Percentiles rank a stretch among this genome's conserved stretches.
Evolutionary conservation across 129 eudicot species (phyloP).

Genomic region (Tanacetum coccineum): DNA sequence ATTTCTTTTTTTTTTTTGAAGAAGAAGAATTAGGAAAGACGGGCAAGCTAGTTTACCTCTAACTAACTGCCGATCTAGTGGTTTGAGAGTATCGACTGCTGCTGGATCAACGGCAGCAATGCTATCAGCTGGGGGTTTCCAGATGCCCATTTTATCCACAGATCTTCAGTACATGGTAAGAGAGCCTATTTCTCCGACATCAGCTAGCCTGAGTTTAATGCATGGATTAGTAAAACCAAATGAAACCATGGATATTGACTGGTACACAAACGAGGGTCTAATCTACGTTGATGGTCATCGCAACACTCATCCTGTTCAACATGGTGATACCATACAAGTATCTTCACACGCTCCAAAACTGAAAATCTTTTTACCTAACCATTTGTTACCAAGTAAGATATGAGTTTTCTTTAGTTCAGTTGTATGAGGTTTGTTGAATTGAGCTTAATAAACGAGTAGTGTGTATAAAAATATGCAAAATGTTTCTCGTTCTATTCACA

Average conservation of each 20-base stretch:
- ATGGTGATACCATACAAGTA: slow-evolving; percentile 61
- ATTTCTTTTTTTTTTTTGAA: not conserved
- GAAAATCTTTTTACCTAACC: slow-evolving; percentile 61
- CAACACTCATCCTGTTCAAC: slow-evolving; percentile 41
- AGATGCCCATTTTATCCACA: slow-evolving; percentile 70
- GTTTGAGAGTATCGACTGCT: slow-evolving; percentile 87
- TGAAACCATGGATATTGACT: slow-evolving; percentile 53
- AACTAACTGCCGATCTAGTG: slow-evolving; percentile 78
- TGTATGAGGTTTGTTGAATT: slow-evolving; percentile 5
- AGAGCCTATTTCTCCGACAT: slow-evolving; percentile 57
- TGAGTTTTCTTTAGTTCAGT: slow-evolving; percentile 15
- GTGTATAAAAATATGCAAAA: not conserved
- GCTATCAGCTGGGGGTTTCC: slow-evolving; percentile 79
- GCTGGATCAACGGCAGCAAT: slow-evolving; percentile 98
- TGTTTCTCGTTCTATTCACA: not conserved
- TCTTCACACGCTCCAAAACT: slow-evolving; percentile 65
- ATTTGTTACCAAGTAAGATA: slow-evolving; percentile 35
- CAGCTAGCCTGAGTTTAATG: slow-evolving; percentile 39
- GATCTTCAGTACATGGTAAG: slow-evolving; percentile 90
- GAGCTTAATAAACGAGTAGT: slow-evolving; percentile 1
- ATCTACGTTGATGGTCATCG: slow-evolving; percentile 74
- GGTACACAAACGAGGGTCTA: slow-evolving; percentile 61
- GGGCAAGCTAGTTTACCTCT: slow-evolving; percentile 35
- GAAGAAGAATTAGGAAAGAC: slow-evolving; percentile 52
- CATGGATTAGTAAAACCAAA: slow-evolving; percentile 52